Conservation (phyloP, 768 basidiomycete genomes). For the Cystoderma amianthinum region DNA sequence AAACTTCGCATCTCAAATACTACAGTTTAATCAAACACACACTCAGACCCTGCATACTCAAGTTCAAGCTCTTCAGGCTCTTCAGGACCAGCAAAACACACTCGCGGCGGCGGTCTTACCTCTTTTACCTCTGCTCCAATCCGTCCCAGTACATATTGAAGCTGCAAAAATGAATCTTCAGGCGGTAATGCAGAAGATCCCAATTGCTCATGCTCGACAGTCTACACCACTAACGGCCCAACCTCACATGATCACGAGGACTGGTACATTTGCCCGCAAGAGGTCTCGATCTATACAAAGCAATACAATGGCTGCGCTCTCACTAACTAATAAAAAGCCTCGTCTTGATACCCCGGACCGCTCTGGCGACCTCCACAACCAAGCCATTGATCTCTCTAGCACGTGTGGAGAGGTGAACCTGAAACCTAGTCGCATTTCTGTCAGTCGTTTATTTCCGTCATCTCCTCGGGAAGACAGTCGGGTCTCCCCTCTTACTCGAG, state of each 20-base stretch:
- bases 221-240: background rate
- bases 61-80: slow-evolving; percentile 44
- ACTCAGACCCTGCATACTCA: slow-evolving; percentile 44
- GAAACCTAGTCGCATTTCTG: too few relatives aligned
- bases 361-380: too few relatives aligned
- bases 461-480: too few relatives aligned
- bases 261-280: background rate
- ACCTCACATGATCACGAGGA: background rate
- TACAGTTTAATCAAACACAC: slow-evolving; percentile 40
- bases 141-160: slow-evolving; percentile 52
- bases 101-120: slow-evolving; percentile 50
- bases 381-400: too few relatives aligned
- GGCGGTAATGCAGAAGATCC: background rate
- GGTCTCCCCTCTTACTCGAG: too few relatives aligned
- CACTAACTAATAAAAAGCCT: too few relatives aligned
- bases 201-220: background rate
- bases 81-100: slow-evolving; percentile 57
- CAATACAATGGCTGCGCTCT: too few relatives aligned
- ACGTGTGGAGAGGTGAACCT: too few relatives aligned
- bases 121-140: slow-evolving; percentile 53
- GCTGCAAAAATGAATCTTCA: slow-evolving; percentile 24
- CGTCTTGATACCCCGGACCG: too few relatives aligned
- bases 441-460: too few relatives aligned
- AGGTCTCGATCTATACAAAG: background rate
- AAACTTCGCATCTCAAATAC: too few relatives aligned